These are phyloP conservation scores for Trichoderma brevicompactum DNA, from an alignment of 2,329 filamentous ascomycete genomes.

Conservation along the genomic window DNA sequence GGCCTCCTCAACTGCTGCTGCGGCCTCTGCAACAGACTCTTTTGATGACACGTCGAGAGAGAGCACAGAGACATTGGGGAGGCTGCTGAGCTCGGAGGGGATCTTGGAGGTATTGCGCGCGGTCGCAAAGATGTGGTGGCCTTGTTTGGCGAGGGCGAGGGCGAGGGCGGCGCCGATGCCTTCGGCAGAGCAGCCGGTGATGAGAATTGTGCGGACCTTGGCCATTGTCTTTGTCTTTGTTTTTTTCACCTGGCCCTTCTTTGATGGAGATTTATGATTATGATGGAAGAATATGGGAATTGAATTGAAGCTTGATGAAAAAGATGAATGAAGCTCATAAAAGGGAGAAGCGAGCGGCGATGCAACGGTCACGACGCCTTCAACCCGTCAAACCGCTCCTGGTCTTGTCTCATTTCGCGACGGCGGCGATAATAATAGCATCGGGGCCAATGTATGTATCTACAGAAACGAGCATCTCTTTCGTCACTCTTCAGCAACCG, in stretches of 20 bases:
- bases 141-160: slow-evolving; percentile 30
- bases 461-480: not conserved
- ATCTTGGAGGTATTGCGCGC: slow-evolving; percentile 39
- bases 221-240: slow-evolving; percentile 1
- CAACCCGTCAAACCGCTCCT: not conserved
- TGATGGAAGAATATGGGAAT: not conserved
- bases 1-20: slow-evolving; percentile 24
- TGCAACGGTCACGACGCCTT: not conserved
- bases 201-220: slow-evolving; percentile 31
- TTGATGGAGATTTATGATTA: not conserved
- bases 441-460: not conserved
- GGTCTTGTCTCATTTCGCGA: not conserved
- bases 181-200: slow-evolving; percentile 37
- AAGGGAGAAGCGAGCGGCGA: not conserved
- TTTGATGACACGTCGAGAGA: slow-evolving; percentile 39
- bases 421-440: not conserved
- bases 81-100: slow-evolving; percentile 31
- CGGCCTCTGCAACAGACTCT: slow-evolving; percentile 35
- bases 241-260: too few species aligned
- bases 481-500: not conserved
- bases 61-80: slow-evolving; percentile 36
- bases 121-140: slow-evolving; percentile 41
- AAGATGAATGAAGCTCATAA: not conserved
- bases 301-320: not conserved
- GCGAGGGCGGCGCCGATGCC: slow-evolving; percentile 36